Conservation (phyloP, 305 asterid genomes). For the Fraxinus floribunda region DNA sequence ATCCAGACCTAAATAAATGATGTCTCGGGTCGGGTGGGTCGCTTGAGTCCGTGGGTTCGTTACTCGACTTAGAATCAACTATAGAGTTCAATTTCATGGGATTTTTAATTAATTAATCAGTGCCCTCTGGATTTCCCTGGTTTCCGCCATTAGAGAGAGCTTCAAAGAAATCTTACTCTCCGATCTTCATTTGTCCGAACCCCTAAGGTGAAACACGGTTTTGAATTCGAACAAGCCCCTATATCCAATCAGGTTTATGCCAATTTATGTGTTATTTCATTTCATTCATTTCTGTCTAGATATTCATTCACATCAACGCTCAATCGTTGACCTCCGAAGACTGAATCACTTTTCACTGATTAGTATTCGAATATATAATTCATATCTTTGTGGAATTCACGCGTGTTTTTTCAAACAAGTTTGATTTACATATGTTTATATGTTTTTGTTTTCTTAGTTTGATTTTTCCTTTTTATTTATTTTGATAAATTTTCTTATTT, state of each 20-base stretch:
- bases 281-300: neutral
- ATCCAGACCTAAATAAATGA: neutral
- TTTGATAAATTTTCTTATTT: neutral
- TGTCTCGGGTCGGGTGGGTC: neutral
- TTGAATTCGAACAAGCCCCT: slow-evolving; percentile 20
- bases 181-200: neutral
- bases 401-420: neutral
- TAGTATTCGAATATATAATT: neutral
- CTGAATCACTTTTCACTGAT: slow-evolving; percentile 20
- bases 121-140: neutral
- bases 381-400: neutral
- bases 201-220: neutral
- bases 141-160: neutral
- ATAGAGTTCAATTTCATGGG: neutral
- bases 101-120: neutral
- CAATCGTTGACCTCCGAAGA: slow-evolving; percentile 31
- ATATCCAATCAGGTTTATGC: slow-evolving; percentile 39
- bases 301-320: slow-evolving; percentile 22
- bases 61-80: neutral
- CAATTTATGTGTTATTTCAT: slow-evolving; percentile 17
- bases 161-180: neutral
- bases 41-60: neutral
- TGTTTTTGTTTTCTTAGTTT: neutral
- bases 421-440: slow-evolving; percentile 18
- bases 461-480: slow-evolving; percentile 3